Evolutionary conservation across 257 asterid genomes (phyloP).

Genomic region (Lycium barbarum): DNA sequence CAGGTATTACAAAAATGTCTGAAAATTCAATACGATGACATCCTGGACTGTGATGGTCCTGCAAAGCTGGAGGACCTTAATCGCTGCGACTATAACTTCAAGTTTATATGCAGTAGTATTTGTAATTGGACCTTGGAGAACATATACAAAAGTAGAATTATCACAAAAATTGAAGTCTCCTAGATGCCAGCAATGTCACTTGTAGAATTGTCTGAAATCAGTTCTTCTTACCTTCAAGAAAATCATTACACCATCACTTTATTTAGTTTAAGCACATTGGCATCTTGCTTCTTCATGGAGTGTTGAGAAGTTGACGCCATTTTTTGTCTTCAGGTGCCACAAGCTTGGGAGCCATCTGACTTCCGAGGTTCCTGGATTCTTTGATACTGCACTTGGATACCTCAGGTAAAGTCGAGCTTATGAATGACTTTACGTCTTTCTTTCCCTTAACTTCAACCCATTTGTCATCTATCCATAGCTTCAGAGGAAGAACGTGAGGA

Average conservation of each 20-base stretch:
- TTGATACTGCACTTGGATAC: not conserved
- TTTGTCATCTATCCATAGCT: too few species aligned
- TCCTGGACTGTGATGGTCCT: slow-evolving; percentile 40
- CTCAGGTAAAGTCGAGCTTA: slow-evolving; percentile 24
- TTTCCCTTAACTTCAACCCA: too few species aligned
- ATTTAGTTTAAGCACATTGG: not conserved
- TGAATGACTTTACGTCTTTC: slow-evolving; percentile 31
- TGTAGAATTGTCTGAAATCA: not conserved
- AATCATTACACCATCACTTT: not conserved
- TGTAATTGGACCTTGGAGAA: not conserved
- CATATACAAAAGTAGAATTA: not conserved
- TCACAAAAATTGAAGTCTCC: not conserved
- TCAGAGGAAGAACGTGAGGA: too few species aligned
- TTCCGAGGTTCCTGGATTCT: not conserved
- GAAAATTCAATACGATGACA: slow-evolving; percentile 57
- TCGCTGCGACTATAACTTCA: not conserved
- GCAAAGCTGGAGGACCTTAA: slow-evolving; percentile 54
- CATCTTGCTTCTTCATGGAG: not conserved
- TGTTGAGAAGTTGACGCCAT: not conserved
- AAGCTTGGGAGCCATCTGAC: too few species aligned
- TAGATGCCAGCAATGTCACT: not conserved
- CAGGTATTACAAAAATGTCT: slow-evolving; percentile 35
- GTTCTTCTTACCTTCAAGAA: not conserved
- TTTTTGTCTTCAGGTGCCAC: too few species aligned
- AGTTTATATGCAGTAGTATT: not conserved